Evolutionary conservation across 139 green algal species (phyloP), one percentile per base, ranked within the genome.

Genomic region (Chlorella vulgaris): DNA sequence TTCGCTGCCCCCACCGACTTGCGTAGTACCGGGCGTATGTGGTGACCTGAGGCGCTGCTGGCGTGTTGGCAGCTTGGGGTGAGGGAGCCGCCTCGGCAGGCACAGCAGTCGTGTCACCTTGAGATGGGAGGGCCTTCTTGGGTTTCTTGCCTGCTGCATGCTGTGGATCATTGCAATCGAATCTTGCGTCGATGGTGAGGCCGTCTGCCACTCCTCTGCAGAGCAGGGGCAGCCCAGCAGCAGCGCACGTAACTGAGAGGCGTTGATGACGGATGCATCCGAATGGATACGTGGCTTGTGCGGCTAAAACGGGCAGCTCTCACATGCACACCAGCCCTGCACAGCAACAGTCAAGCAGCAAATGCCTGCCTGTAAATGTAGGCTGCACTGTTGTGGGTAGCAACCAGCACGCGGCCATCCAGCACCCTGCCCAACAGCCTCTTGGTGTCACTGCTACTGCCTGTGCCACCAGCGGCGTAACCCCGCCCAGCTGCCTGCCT

Each of bases 1-100:
- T n/a, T 8, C 0, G 2, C 60, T 31, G 51, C 1, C 81, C 81
- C 83, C 83, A 88, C 0, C 83, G 58, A 13, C 83, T 7, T 0
- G 66, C 82, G 42, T 86, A 86, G 40, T 83, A 86, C 13, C 58
- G 15, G 0, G 61, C 67, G n/a, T 83, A 86, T 8, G 36, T 85
- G 50, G 22, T 65, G 22, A 68, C 24, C 19, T 47, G 31, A 10
- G 71, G 24, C 29, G 47, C 42, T 0, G 8, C 13, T 36, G 24
- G 60, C 50, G 31, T 50, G 5, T 8, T 6, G 18, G 7, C n/a
- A 51, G 24, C 24, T 55, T 51, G 18, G 3, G 43, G 15, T 33
- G 75, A 18, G 19, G 28, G 28, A 40, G 39, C n/a, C 18, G 53
- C 51, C 21, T 1, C 2, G 65, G 31, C 7, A 38, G 65, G 22